These are phyloP conservation scores for Globisporangium radiosum DNA, from an alignment of 352 stramenopile species.

Conservation along the genomic window DNA sequence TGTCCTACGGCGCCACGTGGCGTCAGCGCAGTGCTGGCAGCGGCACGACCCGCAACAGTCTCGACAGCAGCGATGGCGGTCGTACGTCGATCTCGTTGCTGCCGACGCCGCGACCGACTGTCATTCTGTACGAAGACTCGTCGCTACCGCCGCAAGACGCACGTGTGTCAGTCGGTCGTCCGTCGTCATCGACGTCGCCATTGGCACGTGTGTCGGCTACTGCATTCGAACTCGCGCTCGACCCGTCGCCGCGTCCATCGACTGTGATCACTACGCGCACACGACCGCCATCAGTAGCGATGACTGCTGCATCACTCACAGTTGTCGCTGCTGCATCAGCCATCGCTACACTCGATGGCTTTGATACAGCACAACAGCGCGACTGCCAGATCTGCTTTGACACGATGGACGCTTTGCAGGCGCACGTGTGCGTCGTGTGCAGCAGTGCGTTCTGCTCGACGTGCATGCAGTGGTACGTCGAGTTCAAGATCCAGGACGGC, in stretches of 20 bases:
- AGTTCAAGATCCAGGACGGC: slow-evolving; percentile 71
- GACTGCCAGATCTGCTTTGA: slow-evolving; percentile 80
- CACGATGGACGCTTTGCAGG: slow-evolving; percentile 33
- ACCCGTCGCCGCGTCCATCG: neutral
- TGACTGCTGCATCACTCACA: neutral
- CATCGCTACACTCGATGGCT: slow-evolving; percentile 11
- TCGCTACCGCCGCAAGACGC: neutral
- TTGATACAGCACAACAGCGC: slow-evolving; percentile 20
- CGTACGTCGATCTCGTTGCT: slow-evolving; percentile 6
- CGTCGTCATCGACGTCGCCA: neutral
- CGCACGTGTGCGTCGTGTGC: slow-evolving; percentile 43
- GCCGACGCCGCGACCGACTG: slow-evolving; percentile 6
- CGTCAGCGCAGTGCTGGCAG: neutral
- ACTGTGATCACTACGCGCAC: neutral
- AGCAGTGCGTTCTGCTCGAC: slow-evolving; percentile 39
- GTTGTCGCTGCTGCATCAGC: neutral
- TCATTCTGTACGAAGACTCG: slow-evolving; percentile 10
- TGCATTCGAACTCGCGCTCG: neutral
- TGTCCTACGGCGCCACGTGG: no score
- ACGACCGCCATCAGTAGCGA: no score
- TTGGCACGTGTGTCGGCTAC: neutral
- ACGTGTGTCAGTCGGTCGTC: neutral
- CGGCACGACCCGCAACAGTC: slow-evolving; percentile 1
- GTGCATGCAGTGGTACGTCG: slow-evolving; percentile 68
- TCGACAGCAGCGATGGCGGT: neutral